Evolutionary conservation across 495 filamentous ascomycete genomes (phyloP), one percentile per base, ranked within the genome.

Genomic region (Trichoderma virens): DNA sequence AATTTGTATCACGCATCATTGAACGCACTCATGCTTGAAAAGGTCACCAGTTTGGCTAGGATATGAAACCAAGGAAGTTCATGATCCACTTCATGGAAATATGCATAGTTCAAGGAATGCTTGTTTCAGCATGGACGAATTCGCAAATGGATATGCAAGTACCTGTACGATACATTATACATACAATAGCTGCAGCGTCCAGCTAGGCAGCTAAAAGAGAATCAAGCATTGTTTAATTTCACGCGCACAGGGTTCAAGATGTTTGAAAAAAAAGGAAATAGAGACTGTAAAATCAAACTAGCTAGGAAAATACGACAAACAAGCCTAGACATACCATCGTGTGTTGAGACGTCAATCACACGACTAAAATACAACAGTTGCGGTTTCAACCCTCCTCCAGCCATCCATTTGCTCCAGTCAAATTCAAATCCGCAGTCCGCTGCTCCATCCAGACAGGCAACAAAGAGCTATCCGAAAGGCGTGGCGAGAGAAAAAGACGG

Each of bases 311-410:
- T 56, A 56, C 51, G 51, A 62, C 61, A 41, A 34, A 61, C 59
- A 61, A 61, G 61, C 34, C 61, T 45, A 62, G 61, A 62, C 61
- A 62, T 43, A 38, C 25, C 25, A n/a, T 56, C 39, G 61, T 7
- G 35, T 62, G 61, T 41, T 41, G 61, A 45, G 61, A 62, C 61
- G 38, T 62, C 59, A 39, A 62, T 14, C 39, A 43, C 61, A 18
- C 61, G 27, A 41, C 61, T 62, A 62, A 62, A 62, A 62, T 62
- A 62, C 61, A 62, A 62, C 61, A 62, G 38, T 56, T 56, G 51
- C 51, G 28, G 51, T 14, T 56, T 56, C 51, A 56, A 56, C 51
- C 51, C 51, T 56, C 51, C 51, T 56, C 51, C 51, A 56, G 51
- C 51, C 51, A 28, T 56, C 51, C 51, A 56, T 56, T 56, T 56